Conservation (phyloP, 345 rosid genomes). For the Clarkia xantiana region DNA sequence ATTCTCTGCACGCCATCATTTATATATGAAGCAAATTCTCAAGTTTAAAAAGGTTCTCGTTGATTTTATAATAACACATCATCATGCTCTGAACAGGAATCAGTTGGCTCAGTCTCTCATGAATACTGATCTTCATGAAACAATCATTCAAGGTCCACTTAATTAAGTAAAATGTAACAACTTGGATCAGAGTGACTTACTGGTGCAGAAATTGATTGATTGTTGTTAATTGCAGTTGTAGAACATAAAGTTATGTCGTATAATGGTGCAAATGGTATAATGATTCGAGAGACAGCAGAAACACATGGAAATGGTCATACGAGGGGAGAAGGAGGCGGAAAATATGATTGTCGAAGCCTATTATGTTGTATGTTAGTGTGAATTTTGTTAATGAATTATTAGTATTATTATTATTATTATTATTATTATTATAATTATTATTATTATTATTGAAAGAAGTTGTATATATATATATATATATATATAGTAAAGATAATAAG, state of each 20-base stretch:
- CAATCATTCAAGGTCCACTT: constrained; percentile 39
- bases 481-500: no score
- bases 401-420: no score
- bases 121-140: constrained; percentile 55
- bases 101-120: constrained; percentile 37
- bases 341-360: no score
- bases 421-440: no score
- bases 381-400: no score
- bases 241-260: constrained; percentile 48
- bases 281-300: constrained; percentile 86
- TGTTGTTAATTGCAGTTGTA: constrained; percentile 36
- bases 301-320: constrained; percentile 82
- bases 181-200: background rate
- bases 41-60: background rate
- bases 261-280: constrained; percentile 57
- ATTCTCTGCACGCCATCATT: background rate
- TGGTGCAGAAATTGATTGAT: background rate
- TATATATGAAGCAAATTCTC: background rate
- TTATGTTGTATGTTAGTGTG: no score
- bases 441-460: no score
- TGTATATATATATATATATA: no score
- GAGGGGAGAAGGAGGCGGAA: no score
- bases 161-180: no score
- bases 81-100: constrained; percentile 12
- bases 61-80: background rate